Base-by-base conservation (phyloP, 140 eudicot species). In the Cichorium intybus region DNA sequence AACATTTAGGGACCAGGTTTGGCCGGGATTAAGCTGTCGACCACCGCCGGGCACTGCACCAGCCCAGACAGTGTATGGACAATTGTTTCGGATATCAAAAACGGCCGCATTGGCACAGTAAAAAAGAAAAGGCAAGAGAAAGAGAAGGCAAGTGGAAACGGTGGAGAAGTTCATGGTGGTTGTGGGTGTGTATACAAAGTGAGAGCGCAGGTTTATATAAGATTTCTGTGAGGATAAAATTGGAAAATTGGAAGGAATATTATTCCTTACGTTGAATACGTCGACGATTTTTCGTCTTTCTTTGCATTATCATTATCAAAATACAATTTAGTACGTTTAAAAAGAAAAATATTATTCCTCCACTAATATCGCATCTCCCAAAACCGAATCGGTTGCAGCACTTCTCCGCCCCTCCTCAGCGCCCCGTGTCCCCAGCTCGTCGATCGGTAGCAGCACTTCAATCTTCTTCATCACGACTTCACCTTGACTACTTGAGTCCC, bases 31-130 rank as follows among this genome's bases (percentile, higher is more conserved):
- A 8, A 79, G 74, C 15, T 16, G 79, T 4, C 46, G 23, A 29
- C 92, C 92, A 0, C 87, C 87, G 2, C 72, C 75, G 0, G 84
- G 81, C 5, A 29, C 65, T 0, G 88, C 85, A 9, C 75, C 93
- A 0, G 93, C 88, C 93, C 86, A 85, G 14, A 85, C 84, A 1
- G 86, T 79, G 73, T 23, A 85, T 0, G 75, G 72, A 41, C 88
- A 85, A 56, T 82, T 82, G 76, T 77, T 82, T 29, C 45, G 60
- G 20, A 85, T 61, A 0, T 58, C 54, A 39, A 78, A 74, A 18
- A 60, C 43, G 34, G 85, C 80, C 3, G 73, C 82, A 49, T 79
- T 49, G 17, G 88, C 11, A 56, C 37, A 27, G 53, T 39, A 24
- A 27, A 64, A 51, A 43, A 47, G 37, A 4, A 70, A 41, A 53